These are phyloP conservation scores for Trichoderma sp. DNA, from an alignment of 2,329 filamentous ascomycete genomes.

Conservation along the genomic window DNA sequence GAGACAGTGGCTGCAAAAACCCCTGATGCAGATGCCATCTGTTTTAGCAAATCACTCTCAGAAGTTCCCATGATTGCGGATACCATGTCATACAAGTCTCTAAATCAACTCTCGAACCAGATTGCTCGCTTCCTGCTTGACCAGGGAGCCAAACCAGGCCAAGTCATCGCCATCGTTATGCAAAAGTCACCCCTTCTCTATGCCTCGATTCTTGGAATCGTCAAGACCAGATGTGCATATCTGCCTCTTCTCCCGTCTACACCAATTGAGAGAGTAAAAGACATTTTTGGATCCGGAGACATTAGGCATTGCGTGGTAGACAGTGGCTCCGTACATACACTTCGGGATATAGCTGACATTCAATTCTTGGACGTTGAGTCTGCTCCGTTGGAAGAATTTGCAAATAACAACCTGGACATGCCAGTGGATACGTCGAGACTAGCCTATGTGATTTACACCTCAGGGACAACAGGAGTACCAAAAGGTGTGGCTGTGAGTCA, in stretches of 20 bases:
- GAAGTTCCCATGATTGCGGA: slow-evolving; percentile 32
- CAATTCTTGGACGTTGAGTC: slow-evolving; percentile 36
- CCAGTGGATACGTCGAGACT: slow-evolving; percentile 47
- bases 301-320: slow-evolving; percentile 47
- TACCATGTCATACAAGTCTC: slow-evolving; percentile 57
- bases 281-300: slow-evolving; percentile 61
- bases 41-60: slow-evolving; percentile 51
- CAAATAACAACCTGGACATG: slow-evolving; percentile 38
- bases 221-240: slow-evolving; percentile 76
- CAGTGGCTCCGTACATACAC: slow-evolving; percentile 21
- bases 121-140: slow-evolving; percentile 55
- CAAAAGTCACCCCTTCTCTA: slow-evolving; percentile 75
- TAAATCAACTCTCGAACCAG: slow-evolving; percentile 63
- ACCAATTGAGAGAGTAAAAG: slow-evolving; percentile 56
- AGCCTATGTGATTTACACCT: slow-evolving; percentile 80
- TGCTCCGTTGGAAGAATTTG: slow-evolving; percentile 29
- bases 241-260: slow-evolving; percentile 75
- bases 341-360: slow-evolving; percentile 22
- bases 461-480: slow-evolving; percentile 75
- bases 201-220: slow-evolving; percentile 66
- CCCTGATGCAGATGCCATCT: slow-evolving; percentile 59
- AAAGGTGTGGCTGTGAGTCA: slow-evolving; percentile 80
- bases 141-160: slow-evolving; percentile 46
- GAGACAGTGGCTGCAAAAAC: slow-evolving; percentile 47
- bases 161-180: slow-evolving; percentile 71